phyloP scores from a whole-genome alignment of 2,329 filamentous ascomycete genomes.

The Aspergillus viridinutans region DNA sequence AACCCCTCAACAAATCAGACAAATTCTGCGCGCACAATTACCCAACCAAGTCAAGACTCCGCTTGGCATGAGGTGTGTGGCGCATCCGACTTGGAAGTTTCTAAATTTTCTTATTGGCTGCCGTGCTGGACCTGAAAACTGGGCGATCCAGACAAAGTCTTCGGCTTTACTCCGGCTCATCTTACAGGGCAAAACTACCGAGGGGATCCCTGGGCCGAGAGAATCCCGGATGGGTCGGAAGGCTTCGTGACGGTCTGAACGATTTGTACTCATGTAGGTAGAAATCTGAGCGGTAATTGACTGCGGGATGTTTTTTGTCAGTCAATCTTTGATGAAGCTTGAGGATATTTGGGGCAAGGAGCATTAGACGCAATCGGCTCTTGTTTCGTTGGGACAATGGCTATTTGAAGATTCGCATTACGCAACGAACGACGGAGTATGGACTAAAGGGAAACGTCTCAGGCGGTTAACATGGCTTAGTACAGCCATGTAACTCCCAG shows the following conservation, averaged over 20 bases:
- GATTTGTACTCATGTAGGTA: not conserved
- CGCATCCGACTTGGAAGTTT: not conserved
- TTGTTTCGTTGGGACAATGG: not conserved
- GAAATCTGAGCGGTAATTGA: not conserved
- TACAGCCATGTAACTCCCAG: not conserved
- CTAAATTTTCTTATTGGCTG: conserved; percentile 1
- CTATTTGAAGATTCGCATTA: not conserved
- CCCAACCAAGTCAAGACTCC: not conserved
- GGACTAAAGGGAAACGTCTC: not conserved
- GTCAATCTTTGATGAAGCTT: not conserved
- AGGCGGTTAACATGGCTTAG: not conserved
- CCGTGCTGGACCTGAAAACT: conserved; percentile 7
- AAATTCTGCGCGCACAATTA: not conserved
- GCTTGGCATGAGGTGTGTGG: conserved; percentile 7
- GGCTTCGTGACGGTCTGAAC: not conserved
- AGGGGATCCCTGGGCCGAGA: conserved; percentile 10
- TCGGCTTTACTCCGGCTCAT: conserved; percentile 16
- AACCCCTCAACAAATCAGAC: not conserved
- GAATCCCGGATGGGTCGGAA: conserved; percentile 5
- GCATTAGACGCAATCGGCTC: not conserved
- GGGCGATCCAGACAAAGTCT: conserved; percentile 23
- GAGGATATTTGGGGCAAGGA: not conserved
- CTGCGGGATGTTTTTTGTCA: not conserved
- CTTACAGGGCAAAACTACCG: conserved; percentile 15
- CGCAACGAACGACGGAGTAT: not conserved